phyloP scores from a whole-genome alignment of 352 stramenopile genomes.

The Phytophthora rubi region DNA sequence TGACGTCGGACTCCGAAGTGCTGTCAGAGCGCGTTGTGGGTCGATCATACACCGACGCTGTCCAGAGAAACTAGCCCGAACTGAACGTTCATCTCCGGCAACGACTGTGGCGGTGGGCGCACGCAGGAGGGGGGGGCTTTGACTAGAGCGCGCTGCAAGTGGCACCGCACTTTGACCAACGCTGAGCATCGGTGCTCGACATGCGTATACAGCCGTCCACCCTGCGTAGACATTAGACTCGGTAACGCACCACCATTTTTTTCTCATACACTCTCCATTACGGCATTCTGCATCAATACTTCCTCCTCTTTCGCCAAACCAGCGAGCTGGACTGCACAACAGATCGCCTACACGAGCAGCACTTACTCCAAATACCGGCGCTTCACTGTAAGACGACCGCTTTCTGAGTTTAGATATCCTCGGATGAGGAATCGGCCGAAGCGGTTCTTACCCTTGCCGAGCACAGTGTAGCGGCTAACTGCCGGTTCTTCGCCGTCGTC shows the following conservation, averaged over 20 bases:
- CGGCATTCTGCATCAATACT: slow-evolving; percentile 1
- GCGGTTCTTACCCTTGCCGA: slow-evolving; percentile 72
- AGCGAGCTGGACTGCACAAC: not conserved
- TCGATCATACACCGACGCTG: too few relatives aligned
- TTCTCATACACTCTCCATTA: slow-evolving; percentile 2
- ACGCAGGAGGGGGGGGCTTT: not conserved
- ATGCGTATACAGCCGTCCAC: not conserved
- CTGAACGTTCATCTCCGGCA: not conserved
- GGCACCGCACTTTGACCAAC: not conserved
- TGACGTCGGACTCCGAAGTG: too few relatives aligned
- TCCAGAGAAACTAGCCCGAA: too few relatives aligned
- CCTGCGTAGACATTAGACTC: too few relatives aligned
- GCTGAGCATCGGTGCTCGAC: not conserved
- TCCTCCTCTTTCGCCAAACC: not conserved
- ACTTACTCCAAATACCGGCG: slow-evolving; percentile 61
- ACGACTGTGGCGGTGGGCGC: not conserved
- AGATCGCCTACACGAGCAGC: not conserved
- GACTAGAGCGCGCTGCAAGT: slow-evolving; percentile 7
- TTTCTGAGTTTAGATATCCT: slow-evolving; percentile 60
- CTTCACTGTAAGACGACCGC: slow-evolving; percentile 55
- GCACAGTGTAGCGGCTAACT: slow-evolving; percentile 55
- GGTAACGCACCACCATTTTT: not conserved
- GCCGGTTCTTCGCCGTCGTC: slow-evolving; percentile 34
- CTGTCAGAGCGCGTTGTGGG: too few relatives aligned
- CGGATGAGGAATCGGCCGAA: slow-evolving; percentile 75